phyloP scores from a whole-genome alignment of 2,329 filamentous ascomycete genomes.

The Colletotrichum godetiae region DNA sequence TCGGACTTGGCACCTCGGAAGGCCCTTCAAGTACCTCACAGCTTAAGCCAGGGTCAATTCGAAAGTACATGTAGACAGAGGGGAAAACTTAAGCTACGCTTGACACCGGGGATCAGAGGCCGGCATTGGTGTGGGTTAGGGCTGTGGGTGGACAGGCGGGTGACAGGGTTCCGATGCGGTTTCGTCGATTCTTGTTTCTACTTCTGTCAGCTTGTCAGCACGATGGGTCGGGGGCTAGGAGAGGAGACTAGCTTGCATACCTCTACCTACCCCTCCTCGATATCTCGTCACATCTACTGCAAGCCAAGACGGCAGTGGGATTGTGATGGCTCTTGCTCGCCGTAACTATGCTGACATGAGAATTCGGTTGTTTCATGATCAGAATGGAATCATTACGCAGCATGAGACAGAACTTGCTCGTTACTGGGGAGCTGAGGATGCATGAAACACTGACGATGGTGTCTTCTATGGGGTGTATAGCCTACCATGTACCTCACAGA shows the following conservation, averaged over 20 bases:
- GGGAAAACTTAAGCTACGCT: not conserved
- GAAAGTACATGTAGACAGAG: not conserved
- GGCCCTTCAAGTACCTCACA: not conserved
- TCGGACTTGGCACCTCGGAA: not conserved
- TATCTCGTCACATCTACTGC: not conserved
- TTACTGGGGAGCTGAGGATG: not conserved
- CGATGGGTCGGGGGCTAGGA: not conserved
- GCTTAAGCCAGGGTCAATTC: not conserved
- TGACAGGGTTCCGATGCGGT: not conserved
- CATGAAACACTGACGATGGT: not conserved
- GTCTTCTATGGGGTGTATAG: not conserved
- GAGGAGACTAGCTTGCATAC: not conserved
- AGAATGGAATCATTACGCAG: not conserved
- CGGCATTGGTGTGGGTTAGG: not conserved
- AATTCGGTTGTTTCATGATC: not conserved
- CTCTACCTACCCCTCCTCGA: not conserved
- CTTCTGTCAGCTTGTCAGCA: not conserved
- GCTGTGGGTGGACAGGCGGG: not conserved
- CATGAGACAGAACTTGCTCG: not conserved
- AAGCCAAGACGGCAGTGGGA: not conserved
- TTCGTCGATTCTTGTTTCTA: not conserved
- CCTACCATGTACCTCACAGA: conserved; percentile 6
- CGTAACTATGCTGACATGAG: not conserved
- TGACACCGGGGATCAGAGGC: not conserved
- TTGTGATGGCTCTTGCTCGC: not conserved